Percentiles rank a stretch among this genome's conserved stretches.
phyloP scores from a whole-genome alignment of 2,329 filamentous ascomycete species.

The Dactylellina haptotyla region DNA sequence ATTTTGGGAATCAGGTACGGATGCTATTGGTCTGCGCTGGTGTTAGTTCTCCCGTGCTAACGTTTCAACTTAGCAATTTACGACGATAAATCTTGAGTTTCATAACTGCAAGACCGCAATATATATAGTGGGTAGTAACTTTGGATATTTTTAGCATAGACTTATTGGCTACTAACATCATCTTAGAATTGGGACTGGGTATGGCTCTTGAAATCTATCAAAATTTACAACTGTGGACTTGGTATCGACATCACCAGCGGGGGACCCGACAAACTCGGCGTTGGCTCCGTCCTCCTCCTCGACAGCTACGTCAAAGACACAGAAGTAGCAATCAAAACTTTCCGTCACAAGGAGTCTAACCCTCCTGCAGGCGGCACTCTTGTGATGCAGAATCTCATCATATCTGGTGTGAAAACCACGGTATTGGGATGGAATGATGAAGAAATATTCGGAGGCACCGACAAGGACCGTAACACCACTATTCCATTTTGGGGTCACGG shows the following conservation, averaged over 20 bases:
- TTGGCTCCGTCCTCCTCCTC: constrained; percentile 84
- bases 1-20: constrained; percentile 47
- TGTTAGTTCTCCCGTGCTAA: neutral
- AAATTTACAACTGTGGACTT: constrained; percentile 76
- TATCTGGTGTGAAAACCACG: constrained; percentile 66
- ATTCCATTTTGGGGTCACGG: constrained; percentile 51
- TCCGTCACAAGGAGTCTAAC: constrained; percentile 58
- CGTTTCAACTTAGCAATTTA: constrained; percentile 76
- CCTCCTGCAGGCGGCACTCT: constrained; percentile 69
- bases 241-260: constrained; percentile 81
- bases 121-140: constrained; percentile 66
- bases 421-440: constrained; percentile 61
- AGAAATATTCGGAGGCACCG: constrained; percentile 40
- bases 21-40: neutral
- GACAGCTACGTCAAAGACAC: constrained; percentile 84
- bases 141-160: neutral
- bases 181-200: constrained; percentile 84
- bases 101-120: constrained; percentile 84
- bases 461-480: constrained; percentile 33
- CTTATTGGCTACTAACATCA: neutral
- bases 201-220: constrained; percentile 79
- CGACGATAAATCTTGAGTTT: constrained; percentile 82
- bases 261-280: constrained; percentile 72
- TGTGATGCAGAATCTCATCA: constrained; percentile 71
- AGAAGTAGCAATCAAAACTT: constrained; percentile 77